Conservation (phyloP, 768 basidiomycete species). For the Mycena sanguinolenta region DNA sequence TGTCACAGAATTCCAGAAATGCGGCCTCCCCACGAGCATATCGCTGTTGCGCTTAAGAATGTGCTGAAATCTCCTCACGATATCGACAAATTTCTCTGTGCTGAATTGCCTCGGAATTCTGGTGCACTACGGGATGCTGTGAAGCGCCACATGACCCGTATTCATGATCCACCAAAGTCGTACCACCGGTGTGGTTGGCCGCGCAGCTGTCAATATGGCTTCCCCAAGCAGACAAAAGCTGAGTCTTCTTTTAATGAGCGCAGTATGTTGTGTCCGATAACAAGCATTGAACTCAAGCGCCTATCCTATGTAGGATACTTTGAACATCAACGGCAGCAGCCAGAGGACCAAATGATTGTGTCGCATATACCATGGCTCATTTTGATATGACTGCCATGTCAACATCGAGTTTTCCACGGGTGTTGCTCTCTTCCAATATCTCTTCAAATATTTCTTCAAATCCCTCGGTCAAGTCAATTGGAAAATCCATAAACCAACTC, state of each 20-base stretch:
- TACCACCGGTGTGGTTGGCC: background rate
- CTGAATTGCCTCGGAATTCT: background rate
- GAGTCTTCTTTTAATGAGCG: too few species aligned
- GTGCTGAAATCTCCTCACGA: background rate
- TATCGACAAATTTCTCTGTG: background rate
- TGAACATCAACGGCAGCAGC: background rate
- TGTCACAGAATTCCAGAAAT: background rate
- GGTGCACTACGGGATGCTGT: background rate
- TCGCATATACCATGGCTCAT: too few species aligned
- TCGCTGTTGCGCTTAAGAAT: background rate
- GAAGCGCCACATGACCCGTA: background rate
- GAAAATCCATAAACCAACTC: background rate
- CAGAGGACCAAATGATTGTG: too few species aligned
- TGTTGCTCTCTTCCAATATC: background rate
- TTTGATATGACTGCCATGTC: too few species aligned
- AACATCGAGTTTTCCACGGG: too few species aligned
- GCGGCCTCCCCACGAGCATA: background rate
- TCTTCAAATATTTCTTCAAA: background rate
- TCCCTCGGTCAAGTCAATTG: background rate
- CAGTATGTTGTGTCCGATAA: background rate
- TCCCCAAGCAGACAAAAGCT: too few species aligned
- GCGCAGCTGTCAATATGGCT: too few species aligned
- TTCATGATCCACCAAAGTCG: background rate
- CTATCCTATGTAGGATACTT: background rate
- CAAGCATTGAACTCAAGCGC: too few species aligned